Base-by-base conservation (phyloP, 1,139 yeast genomes). In the Pichia sp. region DNA sequence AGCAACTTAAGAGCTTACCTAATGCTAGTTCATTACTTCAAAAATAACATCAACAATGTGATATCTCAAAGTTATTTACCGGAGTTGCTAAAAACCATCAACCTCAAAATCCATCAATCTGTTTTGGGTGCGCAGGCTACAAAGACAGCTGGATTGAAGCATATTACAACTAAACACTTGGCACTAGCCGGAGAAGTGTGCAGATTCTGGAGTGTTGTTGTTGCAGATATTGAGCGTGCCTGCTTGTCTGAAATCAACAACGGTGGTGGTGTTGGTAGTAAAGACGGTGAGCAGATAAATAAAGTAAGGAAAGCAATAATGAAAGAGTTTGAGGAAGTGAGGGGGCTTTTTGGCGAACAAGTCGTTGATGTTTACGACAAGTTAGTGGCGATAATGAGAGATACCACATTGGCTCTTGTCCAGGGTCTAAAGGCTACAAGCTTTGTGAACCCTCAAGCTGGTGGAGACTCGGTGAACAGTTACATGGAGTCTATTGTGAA, bases 61-160 rank as follows among this genome's bases (percentile, higher is more conserved):
- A 79, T 59, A 59, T 84, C 32, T 64, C 80, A 52, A 32, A 50
- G 38, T 8, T 57, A 59, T 52, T 45, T 59, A 34, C 59, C 60
- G 45, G 86, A 79, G 51, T 74, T 81, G 52, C 69, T 85, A 54
- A 76, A 79, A 57, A 67, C 78, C 19, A 72, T 81, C 67, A 85
- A 85, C 62, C 71, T 81, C 10, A 80, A 82, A 57, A 73, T 82
- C 4, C 78, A 80, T 5, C 83, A 82, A 61, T 79, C 89, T 4
- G 85, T 87, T 48, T 72, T 87, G 45, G 87, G 85, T 48, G 92
- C 93, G 1, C 90, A 89, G 40, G 95, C 95, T 0, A 85, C 89
- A 1, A 72, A 83, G 58, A 81, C 90, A 0, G 90, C 92, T 0
- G 90, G 90, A 0, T 72, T 87, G 54, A 83, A 81, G 61, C 90